Percentiles rank a stretch among this genome's conserved stretches.
These are phyloP conservation scores for Phlyctochytrium arcticum DNA, from an alignment of 192 early-diverging fungal species.

Conservation along the genomic window DNA sequence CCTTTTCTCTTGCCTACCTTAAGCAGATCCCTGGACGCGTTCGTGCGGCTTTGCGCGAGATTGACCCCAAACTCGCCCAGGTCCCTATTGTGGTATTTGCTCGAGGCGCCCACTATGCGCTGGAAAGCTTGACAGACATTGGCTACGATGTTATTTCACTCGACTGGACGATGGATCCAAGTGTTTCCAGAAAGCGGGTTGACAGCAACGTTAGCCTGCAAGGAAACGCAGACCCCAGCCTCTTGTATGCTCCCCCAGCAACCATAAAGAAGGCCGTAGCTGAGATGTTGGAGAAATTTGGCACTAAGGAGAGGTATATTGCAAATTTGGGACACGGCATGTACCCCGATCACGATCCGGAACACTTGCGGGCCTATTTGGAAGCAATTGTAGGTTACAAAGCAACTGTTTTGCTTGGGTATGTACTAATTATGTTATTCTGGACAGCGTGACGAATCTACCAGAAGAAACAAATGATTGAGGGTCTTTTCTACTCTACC, in stretches of 20 bases:
- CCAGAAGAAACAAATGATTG: no score
- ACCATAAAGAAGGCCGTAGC: constrained; percentile 67
- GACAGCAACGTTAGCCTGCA: constrained; percentile 68
- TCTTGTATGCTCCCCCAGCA: constrained; percentile 73
- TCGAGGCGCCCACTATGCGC: constrained; percentile 84
- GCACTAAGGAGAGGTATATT: constrained; percentile 67
- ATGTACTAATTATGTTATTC: no score
- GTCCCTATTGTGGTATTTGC: constrained; percentile 93
- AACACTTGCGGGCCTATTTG: constrained; percentile 44
- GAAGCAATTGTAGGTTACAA: constrained; percentile 43
- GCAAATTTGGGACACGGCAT: constrained; percentile 98
- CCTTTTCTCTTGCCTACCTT: constrained; percentile 89
- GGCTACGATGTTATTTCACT: constrained; percentile 85
- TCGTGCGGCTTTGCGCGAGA: constrained; percentile 47
- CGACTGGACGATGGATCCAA: constrained; percentile 87
- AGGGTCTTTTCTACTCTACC: no score
- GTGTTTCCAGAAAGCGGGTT: constrained; percentile 47
- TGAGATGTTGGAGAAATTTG: constrained; percentile 80
- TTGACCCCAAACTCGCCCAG: constrained; percentile 4
- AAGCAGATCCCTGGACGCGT: constrained; percentile 74
- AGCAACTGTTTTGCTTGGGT: no score
- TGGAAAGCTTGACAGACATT: constrained; percentile 56
- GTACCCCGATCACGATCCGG: constrained; percentile 70
- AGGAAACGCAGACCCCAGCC: constrained; percentile 91
- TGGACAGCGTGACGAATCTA: no score